Percentiles rank a stretch among this genome's conserved stretches.
These are phyloP conservation scores for Papiliotrema flavescens DNA, from an alignment of 1,284 basidiomycete genomes.

Conservation along the genomic window DNA sequence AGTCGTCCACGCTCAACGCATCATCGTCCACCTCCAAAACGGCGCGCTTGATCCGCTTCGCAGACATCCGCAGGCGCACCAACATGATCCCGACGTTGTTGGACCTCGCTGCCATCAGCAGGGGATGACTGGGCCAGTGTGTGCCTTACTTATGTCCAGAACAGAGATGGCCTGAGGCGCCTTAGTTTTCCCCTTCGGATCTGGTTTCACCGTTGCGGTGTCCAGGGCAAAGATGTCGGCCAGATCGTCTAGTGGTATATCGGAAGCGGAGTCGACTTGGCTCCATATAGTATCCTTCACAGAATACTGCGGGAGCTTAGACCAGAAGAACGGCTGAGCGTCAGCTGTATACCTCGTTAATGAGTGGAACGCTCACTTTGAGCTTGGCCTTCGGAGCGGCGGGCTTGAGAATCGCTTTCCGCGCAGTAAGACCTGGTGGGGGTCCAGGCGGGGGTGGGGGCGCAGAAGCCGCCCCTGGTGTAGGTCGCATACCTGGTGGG, in stretches of 20 bases:
- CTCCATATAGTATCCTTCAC: constrained; percentile 66
- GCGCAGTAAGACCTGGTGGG: no score
- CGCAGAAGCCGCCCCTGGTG: constrained; percentile 5
- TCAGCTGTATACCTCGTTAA: not conserved
- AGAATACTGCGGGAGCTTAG: constrained; percentile 59
- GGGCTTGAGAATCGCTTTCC: not conserved
- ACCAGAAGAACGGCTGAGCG: constrained; percentile 79
- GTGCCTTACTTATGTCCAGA: constrained; percentile 59
- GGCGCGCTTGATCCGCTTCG: constrained; percentile 63
- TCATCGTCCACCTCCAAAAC: constrained; percentile 67
- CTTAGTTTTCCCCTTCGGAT: constrained; percentile 42
- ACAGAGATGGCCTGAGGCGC: constrained; percentile 62
- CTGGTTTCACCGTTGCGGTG: constrained; percentile 46
- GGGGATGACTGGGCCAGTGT: no score
- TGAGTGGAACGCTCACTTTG: constrained; percentile 42
- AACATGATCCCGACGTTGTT: constrained; percentile 87
- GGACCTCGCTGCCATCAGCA: constrained; percentile 55
- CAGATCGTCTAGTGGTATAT: constrained; percentile 65
- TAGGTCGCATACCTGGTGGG: no score
- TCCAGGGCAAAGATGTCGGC: constrained; percentile 66
- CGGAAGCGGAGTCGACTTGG: constrained; percentile 51
- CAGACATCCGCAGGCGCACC: constrained; percentile 63
- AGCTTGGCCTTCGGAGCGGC: constrained; percentile 50
- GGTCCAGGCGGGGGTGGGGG: constrained; percentile 13
- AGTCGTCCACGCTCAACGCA: constrained; percentile 63